Conservation (phyloP, 1,284 basidiomycete genomes). For the Irpex sp. region DNA sequence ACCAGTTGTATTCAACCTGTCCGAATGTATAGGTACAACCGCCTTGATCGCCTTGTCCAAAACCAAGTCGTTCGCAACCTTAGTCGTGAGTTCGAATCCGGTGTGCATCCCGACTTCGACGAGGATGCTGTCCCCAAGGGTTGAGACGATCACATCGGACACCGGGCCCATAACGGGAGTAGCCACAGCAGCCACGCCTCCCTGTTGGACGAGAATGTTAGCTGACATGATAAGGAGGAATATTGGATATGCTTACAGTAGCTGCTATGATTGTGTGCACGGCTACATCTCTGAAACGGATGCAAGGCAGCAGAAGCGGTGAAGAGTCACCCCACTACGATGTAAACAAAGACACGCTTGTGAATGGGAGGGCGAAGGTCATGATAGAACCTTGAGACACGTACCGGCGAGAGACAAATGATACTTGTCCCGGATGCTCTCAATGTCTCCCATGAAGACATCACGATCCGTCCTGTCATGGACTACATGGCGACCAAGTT, state of each 20-base stretch:
- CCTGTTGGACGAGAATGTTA: conserved; percentile 30
- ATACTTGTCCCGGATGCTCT: conserved; percentile 57
- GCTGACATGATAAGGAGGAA: not conserved
- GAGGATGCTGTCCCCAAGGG: conserved; percentile 52
- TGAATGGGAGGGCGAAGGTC: not conserved
- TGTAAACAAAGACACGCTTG: not conserved
- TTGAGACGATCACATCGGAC: conserved; percentile 45
- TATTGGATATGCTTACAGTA: conserved; percentile 39
- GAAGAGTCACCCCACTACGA: conserved; percentile 62
- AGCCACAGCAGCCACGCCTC: conserved; percentile 54
- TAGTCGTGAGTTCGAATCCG: conserved; percentile 48
- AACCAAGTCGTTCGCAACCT: conserved; percentile 53
- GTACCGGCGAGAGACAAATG: conserved; percentile 58
- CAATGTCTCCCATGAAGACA: conserved; percentile 61
- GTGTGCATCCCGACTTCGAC: conserved; percentile 53
- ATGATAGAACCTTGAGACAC: conserved; percentile 18
- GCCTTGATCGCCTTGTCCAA: conserved; percentile 46
- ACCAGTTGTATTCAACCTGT: conserved; percentile 51
- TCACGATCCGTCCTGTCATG: conserved; percentile 62
- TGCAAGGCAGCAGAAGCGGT: conserved; percentile 59
- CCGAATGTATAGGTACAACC: conserved; percentile 49
- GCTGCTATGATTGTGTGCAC: conserved; percentile 59
- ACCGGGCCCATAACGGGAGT: conserved; percentile 55
- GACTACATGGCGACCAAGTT: conserved; percentile 35
- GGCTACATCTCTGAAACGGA: conserved; percentile 59